A percentile compares a stretch with the other conserved stretches of the same genome.
phyloP scores from a whole-genome alignment of 805 yeast genomes.

The Candida railenensis region DNA sequence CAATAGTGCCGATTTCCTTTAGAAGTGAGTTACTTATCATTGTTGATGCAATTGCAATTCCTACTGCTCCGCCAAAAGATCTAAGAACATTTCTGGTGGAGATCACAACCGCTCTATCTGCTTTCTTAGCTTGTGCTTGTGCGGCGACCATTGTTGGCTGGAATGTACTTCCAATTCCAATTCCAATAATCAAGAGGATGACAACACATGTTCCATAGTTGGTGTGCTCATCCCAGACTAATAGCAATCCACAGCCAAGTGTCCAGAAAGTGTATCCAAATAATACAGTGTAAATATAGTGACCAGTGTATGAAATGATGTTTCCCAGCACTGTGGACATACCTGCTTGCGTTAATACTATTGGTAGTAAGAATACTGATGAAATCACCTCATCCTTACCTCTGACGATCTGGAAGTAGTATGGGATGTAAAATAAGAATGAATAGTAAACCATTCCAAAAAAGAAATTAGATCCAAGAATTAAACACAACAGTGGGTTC shows the following conservation, averaged over 20 bases:
- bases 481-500: slow-evolving; percentile 17
- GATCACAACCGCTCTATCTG: slow-evolving; percentile 59
- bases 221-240: slow-evolving; percentile 19
- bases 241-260: slow-evolving; percentile 21
- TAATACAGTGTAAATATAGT: slow-evolving; percentile 38
- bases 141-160: slow-evolving; percentile 52
- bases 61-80: slow-evolving; percentile 63
- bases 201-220: slow-evolving; percentile 15
- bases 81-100: slow-evolving; percentile 56
- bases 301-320: slow-evolving; percentile 39
- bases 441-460: slow-evolving; percentile 27
- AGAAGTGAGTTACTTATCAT: slow-evolving; percentile 36
- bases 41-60: slow-evolving; percentile 48
- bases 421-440: slow-evolving; percentile 21
- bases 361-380: slow-evolving; percentile 21
- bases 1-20: slow-evolving; percentile 16
- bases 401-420: slow-evolving; percentile 24
- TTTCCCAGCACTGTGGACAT: slow-evolving; percentile 45
- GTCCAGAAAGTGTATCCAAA: slow-evolving; percentile 27
- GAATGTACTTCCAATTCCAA: slow-evolving; percentile 48
- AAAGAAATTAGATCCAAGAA: slow-evolving; percentile 22
- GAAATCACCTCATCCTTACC: slow-evolving; percentile 18
- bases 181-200: slow-evolving; percentile 11
- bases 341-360: slow-evolving; percentile 34
- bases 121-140: slow-evolving; percentile 48